Base-by-base conservation (phyloP, 495 filamentous ascomycete species). In the Penicillium salamii region DNA sequence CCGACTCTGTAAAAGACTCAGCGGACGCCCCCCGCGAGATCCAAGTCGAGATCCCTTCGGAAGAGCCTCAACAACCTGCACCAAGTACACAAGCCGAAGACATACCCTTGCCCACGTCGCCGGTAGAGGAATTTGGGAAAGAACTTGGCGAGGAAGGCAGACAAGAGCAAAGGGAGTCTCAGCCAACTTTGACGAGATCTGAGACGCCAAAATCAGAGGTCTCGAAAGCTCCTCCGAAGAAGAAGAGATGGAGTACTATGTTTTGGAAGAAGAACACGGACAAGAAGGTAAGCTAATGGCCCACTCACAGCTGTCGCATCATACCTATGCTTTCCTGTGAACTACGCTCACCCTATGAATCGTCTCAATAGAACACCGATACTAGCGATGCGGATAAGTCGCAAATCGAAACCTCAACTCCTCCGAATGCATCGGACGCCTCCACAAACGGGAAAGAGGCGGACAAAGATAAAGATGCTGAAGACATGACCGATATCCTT, bases 401-500 rank as follows among this genome's bases (percentile, higher is more conserved):
- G 0, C 47, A 40, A 12, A 21, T 47, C 7, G 45, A 59, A 49
- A 41, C 20, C 17, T 15, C 42, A 11, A 42, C 38, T 17, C 33
- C 55, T 20, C 21, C 50, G 14, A 35, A 48, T 5, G 52, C 37
- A 7, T 49, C 50, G 31, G 51, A 59, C 24, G 50, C 58, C n/a
- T 35, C 46, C 20, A 52, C 63, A 34, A 48, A 61, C 17, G 66
- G 59, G 12, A 38, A 74, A 5, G 72, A 79, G 47, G 72, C 66
- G 12, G 65, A 69, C 42, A 76, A 78, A 50, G 89, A 96, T 62
- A 75, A 78, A 50, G 88, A 95, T 64, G 75, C 81, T 47, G 78
- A 85, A 38, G 93, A 96, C 53, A 79, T 97, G 52, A 80, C 80
- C 38, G 77, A 77, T 14, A 80, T 91, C 7, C 82, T 97, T 19